A percentile compares a stretch with the other conserved stretches of the same genome.
These are phyloP conservation scores for Fusarium agapanthi DNA, from an alignment of 2,329 filamentous ascomycete species.

Conservation along the genomic window DNA sequence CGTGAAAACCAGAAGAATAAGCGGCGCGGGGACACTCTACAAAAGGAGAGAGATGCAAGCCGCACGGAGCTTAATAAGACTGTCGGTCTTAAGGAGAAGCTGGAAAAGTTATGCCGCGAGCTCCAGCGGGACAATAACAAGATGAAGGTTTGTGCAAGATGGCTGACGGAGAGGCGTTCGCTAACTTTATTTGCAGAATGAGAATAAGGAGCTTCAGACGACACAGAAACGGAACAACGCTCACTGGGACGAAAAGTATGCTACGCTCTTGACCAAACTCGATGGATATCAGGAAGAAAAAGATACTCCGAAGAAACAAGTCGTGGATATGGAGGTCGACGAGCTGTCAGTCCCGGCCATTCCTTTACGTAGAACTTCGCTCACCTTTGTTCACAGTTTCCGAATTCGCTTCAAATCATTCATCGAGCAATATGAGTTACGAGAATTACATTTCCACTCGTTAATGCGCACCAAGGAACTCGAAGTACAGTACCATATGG, in stretches of 20 bases:
- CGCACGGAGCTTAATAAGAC: slow-evolving; percentile 91
- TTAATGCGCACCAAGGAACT: slow-evolving; percentile 93
- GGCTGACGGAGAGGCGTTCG: background rate
- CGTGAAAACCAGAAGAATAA: slow-evolving; percentile 95
- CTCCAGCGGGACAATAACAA: slow-evolving; percentile 98
- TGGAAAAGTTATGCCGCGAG: slow-evolving; percentile 95
- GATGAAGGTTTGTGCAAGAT: slow-evolving; percentile 75
- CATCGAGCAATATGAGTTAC: slow-evolving; percentile 94
- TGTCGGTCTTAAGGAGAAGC: slow-evolving; percentile 89
- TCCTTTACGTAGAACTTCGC: background rate
- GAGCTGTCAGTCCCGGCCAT: slow-evolving; percentile 71
- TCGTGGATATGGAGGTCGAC: slow-evolving; percentile 86
- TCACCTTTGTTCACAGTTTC: slow-evolving; percentile 62
- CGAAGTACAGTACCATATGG: slow-evolving; percentile 91
- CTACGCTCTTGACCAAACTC: slow-evolving; percentile 81
- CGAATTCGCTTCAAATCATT: slow-evolving; percentile 93
- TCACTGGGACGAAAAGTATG: slow-evolving; percentile 86
- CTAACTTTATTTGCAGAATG: slow-evolving; percentile 66
- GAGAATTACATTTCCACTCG: slow-evolving; percentile 92
- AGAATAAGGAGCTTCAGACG: slow-evolving; percentile 91
- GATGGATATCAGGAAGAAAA: slow-evolving; percentile 90
- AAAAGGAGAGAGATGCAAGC: slow-evolving; percentile 95
- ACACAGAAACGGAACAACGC: slow-evolving; percentile 83
- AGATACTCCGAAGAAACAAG: slow-evolving; percentile 81
- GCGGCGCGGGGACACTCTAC: slow-evolving; percentile 90